Base-by-base conservation (phyloP, 129 eudicot genomes). In the Ambrosia artemisiifolia region DNA sequence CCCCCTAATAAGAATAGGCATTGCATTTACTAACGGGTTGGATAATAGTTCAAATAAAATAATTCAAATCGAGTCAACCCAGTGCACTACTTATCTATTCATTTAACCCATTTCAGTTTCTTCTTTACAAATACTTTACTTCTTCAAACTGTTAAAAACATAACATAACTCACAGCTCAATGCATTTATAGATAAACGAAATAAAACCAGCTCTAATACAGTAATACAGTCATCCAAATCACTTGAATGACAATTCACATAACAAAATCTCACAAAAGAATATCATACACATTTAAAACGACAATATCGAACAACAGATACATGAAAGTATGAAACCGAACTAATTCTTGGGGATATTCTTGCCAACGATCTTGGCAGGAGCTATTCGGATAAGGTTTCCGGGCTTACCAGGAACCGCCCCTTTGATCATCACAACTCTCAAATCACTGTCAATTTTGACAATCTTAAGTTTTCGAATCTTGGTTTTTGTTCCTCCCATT, bases 391-490 rank as follows among this genome's bases (percentile, higher is more conserved):
- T 75, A 55, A 95, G 88, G 81, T 95, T 95, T 75, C 99, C 99
- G 0, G 99, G 99, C 81, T 95, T 95, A 74, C 99, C 99, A 67
- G 99, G 99, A 70, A 95, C 77, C 48, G 99, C 97, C 33, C 99
- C 99, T 49, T 88, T 88, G 83, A 95, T 86, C 96, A 95, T 90
- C 63, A 95, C 96, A 48, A 95, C 81, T 35, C 81, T 84, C 13
- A 95, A 85, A 2, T 95, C 97, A 54, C 47, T 72, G 59, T 95
- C 99, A 3, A 95, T 88, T 82, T 95, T 95, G 51, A 95, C 79
- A 43, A 95, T 75, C 78, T 81, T 88, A 53, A 95, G 85, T 72
- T 95, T 95, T 55, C 96, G 51, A 28, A 90, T 90, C 88, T 95
- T 95, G 7, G 77, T 82, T 73, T 88, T 88, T 3, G 96, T 86